Evolutionary conservation across 441 rosid species (phyloP).

Genomic region (Macaranga tanarius): DNA sequence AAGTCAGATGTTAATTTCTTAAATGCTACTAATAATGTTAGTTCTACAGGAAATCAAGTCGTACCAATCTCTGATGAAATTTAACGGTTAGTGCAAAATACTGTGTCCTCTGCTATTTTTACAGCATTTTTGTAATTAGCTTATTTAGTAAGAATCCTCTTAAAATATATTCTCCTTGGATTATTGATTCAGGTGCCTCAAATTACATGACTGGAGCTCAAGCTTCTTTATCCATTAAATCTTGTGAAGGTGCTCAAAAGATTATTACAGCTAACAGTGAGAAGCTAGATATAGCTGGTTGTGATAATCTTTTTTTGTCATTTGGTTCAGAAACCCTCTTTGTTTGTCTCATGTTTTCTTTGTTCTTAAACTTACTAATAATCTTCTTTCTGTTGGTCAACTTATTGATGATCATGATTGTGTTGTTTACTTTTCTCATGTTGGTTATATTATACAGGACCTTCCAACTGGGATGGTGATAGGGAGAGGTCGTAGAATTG

Average conservation of each 20-base stretch:
- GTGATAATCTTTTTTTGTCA: background rate
- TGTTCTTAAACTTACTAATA: too few species aligned
- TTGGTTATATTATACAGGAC: too few species aligned
- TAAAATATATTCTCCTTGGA: background rate
- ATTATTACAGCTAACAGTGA: background rate
- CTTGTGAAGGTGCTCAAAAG: background rate
- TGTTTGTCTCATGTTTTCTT: too few species aligned
- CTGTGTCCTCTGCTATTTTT: background rate
- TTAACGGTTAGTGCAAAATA: background rate
- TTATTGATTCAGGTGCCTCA: background rate
- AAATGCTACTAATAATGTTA: background rate
- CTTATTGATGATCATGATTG: too few species aligned
- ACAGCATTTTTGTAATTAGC: background rate
- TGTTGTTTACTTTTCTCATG: too few species aligned
- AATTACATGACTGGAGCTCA: conserved; percentile 3
- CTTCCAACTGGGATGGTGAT: too few species aligned
- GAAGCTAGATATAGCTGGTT: background rate
- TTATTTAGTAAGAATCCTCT: background rate
- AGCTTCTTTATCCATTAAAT: background rate
- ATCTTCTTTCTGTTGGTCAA: too few species aligned
- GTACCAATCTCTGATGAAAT: background rate
- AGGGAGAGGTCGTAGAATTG: too few species aligned
- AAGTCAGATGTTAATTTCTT: background rate
- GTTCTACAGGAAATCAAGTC: background rate
- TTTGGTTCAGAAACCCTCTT: background rate